A percentile compares a stretch with the other conserved stretches of the same genome.
Conservation (phyloP, 2,329 filamentous ascomycete species). For the Herpotrichia juniperi region DNA sequence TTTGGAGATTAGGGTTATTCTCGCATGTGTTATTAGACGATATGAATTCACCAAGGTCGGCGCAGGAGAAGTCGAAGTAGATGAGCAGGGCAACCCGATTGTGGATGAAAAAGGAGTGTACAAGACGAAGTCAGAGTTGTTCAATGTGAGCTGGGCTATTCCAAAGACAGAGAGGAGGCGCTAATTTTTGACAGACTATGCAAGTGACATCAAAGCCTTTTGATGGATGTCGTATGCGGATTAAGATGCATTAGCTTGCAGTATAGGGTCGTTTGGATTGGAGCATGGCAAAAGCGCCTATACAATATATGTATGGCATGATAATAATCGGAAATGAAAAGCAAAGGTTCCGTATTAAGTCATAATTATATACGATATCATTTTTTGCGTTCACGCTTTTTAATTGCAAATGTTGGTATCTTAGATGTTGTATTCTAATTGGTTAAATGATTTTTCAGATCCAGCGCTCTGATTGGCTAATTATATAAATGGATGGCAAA, state of each 20-base stretch:
- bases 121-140: constrained; percentile 41
- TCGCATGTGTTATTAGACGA: constrained; percentile 48
- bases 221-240: constrained; percentile 37
- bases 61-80: constrained; percentile 30
- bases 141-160: constrained; percentile 44
- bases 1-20: constrained; percentile 58
- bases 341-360: too few relatives aligned
- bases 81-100: constrained; percentile 30
- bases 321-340: too few relatives aligned
- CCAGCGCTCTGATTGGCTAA: too few relatives aligned
- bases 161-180: background rate
- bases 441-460: too few relatives aligned
- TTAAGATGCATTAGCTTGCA: constrained; percentile 17
- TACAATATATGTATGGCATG: too few relatives aligned
- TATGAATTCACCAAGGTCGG: constrained; percentile 45
- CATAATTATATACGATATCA: too few relatives aligned
- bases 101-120: constrained; percentile 42
- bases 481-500: too few relatives aligned
- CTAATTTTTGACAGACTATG: constrained; percentile 30
- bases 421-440: too few relatives aligned
- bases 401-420: background rate
- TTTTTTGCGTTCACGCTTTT: too few relatives aligned
- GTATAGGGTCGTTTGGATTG: background rate
- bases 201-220: constrained; percentile 39
- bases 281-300: too few relatives aligned